Conservation (phyloP, 2,329 filamentous ascomycete species). For the Cytospora leucostoma region DNA sequence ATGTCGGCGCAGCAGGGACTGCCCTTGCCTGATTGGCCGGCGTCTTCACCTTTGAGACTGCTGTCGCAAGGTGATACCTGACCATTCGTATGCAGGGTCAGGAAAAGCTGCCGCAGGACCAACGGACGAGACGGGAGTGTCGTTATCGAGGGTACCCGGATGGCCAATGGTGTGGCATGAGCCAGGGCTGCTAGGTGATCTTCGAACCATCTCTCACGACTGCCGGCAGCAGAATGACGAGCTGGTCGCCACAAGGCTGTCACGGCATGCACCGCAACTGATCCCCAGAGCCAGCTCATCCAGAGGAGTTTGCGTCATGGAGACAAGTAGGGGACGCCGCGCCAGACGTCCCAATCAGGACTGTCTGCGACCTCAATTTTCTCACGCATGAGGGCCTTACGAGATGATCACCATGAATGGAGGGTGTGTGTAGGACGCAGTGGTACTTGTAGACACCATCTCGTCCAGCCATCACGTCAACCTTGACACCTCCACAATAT, state of each 20-base stretch:
- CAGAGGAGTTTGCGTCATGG: background rate
- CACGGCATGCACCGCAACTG: slow-evolving; percentile 1
- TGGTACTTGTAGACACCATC: slow-evolving; percentile 11
- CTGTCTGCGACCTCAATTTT: slow-evolving; percentile 8
- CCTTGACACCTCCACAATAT: slow-evolving; percentile 20
- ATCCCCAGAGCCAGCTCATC: background rate
- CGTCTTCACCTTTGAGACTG: background rate
- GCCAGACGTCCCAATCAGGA: slow-evolving; percentile 23
- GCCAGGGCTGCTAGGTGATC: slow-evolving; percentile 5
- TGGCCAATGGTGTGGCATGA: slow-evolving; percentile 15
- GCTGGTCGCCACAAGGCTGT: slow-evolving; percentile 19
- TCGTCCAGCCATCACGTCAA: slow-evolving; percentile 6
- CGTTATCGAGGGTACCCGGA: background rate
- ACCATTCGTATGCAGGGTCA: slow-evolving; percentile 11
- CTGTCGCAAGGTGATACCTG: slow-evolving; percentile 5
- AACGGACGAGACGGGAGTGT: background rate
- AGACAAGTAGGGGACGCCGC: slow-evolving; percentile 9
- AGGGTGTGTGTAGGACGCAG: slow-evolving; percentile 8
- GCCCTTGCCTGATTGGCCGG: background rate
- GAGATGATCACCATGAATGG: slow-evolving; percentile 15
- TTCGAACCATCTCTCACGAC: slow-evolving; percentile 11
- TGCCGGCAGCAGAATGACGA: slow-evolving; percentile 15
- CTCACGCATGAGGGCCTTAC: slow-evolving; percentile 8
- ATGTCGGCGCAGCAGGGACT: slow-evolving; percentile 1
- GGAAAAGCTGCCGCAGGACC: background rate